Base-by-base conservation (phyloP, 371 early-diverging fungal species). In the Phascolomyces articulosus region DNA sequence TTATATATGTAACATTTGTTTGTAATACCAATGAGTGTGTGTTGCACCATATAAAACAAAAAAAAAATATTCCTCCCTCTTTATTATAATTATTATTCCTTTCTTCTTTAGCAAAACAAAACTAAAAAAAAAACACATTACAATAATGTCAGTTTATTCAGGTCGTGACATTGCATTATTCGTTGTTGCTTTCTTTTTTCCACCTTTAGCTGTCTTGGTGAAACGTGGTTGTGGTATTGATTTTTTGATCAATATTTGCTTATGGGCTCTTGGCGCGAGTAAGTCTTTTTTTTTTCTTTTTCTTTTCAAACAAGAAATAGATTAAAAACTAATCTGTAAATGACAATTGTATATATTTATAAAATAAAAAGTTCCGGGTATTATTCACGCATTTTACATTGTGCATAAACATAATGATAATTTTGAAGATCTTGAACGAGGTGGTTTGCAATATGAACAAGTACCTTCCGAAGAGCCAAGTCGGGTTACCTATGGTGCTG, bases 161-260 rank as follows among this genome's bases (percentile, higher is more conserved):
- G 76, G 80, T 62, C 66, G 79, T 51, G 87, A 86, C 54, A 83
- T 86, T 64, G 76, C 77, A 38, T 73, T 86, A 40, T 86, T 85
- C 58, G 75, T 85, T 24, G 65, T 89, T 47, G 91, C 88, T 28
- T 84, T 93, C 55, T 82, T 93, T 62, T 79, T 92, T 40, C 93
- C 93, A 28, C 93, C 93, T 20, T 66, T 90, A 20, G 88, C 86
- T 15, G 91, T 89, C 0, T 71, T 84, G 53, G 67, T 87, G 18
- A 80, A 86, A 58, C 74, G 86, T 34, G 91, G 92, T 3, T 90
- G 86, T 65, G 72, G 85, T 20, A 78, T 80, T 18, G 91, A 91
- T 70, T 80, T 91, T 49, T 48, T 89, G 13, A 91, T 91, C 34
- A 91, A 89, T 65, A 67, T 88, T 60, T 87, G 83, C 15, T 73